A percentile compares a stretch with the other conserved stretches of the same genome.
Conservation (phyloP, 768 basidiomycete genomes). For the Crassisporium funariophilum region DNA sequence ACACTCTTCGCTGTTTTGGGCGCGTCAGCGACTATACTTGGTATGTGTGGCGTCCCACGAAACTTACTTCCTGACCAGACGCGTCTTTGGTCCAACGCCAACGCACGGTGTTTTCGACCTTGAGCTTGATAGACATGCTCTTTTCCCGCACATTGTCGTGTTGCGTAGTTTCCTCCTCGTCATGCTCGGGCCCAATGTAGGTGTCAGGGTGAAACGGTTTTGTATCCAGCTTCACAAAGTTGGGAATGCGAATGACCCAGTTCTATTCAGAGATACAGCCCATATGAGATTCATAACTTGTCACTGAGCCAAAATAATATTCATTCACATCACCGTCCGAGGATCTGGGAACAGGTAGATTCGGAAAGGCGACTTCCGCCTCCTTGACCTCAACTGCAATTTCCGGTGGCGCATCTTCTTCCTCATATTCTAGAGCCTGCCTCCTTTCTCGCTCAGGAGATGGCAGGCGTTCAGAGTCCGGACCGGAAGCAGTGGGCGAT, state of each 20-base stretch:
- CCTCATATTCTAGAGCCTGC: constrained; percentile 78
- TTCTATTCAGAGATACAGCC: constrained; percentile 53
- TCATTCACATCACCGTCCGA: constrained; percentile 78
- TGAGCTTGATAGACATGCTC: constrained; percentile 82
- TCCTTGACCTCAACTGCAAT: constrained; percentile 60
- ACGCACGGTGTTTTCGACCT: constrained; percentile 91
- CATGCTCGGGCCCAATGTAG: constrained; percentile 82
- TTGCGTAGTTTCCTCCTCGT: constrained; percentile 61
- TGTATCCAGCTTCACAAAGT: constrained; percentile 87
- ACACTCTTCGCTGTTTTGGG: constrained; percentile 67
- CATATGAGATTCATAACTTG: constrained; percentile 1
- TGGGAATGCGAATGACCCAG: constrained; percentile 94
- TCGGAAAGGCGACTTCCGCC: constrained; percentile 81
- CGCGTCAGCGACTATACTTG: neutral
- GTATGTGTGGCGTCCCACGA: neutral
- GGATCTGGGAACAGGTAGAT: constrained; percentile 77
- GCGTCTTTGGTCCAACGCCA: constrained; percentile 93
- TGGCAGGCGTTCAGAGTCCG: constrained; percentile 65
- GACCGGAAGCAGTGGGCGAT: constrained; percentile 52
- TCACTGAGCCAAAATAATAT: constrained; percentile 5
- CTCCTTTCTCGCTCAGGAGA: constrained; percentile 64
- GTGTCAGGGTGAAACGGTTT: constrained; percentile 89
- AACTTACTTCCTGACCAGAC: constrained; percentile 73
- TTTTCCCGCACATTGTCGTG: constrained; percentile 70
- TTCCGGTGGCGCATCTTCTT: constrained; percentile 68